A percentile compares a stretch with the other conserved stretches of the same genome.
Evolutionary conservation across 208 protist species (phyloP).

Genomic region (Leishmania amazonensis): DNA sequence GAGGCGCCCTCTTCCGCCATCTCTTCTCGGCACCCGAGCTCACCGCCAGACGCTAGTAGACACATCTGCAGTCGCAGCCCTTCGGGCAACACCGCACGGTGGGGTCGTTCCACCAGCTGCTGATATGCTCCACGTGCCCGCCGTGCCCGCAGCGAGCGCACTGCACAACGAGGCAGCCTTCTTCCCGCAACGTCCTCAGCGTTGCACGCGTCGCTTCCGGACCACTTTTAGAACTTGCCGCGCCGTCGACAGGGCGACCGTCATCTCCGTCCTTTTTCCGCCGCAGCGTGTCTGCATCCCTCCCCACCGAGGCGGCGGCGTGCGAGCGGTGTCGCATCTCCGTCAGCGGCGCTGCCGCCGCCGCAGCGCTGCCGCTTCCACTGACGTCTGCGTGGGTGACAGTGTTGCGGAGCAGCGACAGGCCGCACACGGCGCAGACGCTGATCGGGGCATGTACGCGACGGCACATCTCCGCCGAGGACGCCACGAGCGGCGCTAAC

Average conservation of each 20-base stretch:
- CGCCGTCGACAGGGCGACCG: background rate
- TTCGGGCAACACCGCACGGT: slow-evolving; percentile 66
- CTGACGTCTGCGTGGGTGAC: slow-evolving; percentile 8
- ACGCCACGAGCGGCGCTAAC: background rate
- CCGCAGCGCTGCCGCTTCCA: background rate
- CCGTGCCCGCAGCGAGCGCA: slow-evolving; percentile 79
- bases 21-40: background rate
- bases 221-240: background rate
- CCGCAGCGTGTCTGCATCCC: slow-evolving; percentile 1
- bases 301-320: background rate
- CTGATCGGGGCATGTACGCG: slow-evolving; percentile 43
- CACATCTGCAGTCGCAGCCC: slow-evolving; percentile 71
- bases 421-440: slow-evolving; percentile 69
- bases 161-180: slow-evolving; percentile 69
- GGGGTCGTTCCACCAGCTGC: slow-evolving; percentile 69
- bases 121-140: slow-evolving; percentile 76
- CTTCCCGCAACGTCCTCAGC: slow-evolving; percentile 14
- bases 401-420: slow-evolving; percentile 45
- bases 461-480: slow-evolving; percentile 12
- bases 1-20: background rate
- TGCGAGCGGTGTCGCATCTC: background rate
- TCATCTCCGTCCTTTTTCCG: background rate
- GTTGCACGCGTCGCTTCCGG: background rate
- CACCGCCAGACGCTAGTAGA: slow-evolving; percentile 41
- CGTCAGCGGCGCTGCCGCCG: background rate